Percentiles rank a stretch among this genome's conserved stretches.
Conservation (phyloP, 768 basidiomycete genomes). For the Boletus rubescentipes region DNA sequence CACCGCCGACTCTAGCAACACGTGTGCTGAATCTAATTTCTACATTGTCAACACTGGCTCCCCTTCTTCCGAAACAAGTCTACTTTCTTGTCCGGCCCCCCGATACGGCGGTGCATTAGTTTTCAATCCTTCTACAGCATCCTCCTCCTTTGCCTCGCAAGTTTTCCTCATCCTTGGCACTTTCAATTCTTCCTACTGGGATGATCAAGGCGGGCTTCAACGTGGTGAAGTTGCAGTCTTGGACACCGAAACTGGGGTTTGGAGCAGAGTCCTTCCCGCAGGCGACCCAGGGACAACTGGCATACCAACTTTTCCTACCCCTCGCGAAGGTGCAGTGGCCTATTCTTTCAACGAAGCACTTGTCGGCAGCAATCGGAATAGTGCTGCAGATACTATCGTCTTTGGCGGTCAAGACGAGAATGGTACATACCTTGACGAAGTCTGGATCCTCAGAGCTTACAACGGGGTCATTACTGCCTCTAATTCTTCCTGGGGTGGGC, state of each 20-base stretch:
- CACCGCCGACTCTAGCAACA: constrained; percentile 36
- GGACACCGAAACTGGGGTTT: constrained; percentile 57
- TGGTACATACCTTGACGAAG: constrained; percentile 68
- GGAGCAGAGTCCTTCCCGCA: constrained; percentile 73
- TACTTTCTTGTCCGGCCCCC: constrained; percentile 61
- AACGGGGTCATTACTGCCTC: constrained; percentile 57
- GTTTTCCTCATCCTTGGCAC: constrained; percentile 69
- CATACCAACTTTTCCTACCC: constrained; percentile 52
- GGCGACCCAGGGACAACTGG: constrained; percentile 61
- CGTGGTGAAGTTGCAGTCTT: constrained; percentile 75
- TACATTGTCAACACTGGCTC: constrained; percentile 45
- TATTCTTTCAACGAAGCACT: constrained; percentile 54
- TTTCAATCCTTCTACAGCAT: constrained; percentile 47
- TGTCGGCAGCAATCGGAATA: constrained; percentile 50
- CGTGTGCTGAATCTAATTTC: constrained; percentile 60
- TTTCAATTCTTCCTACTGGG: constrained; percentile 63
- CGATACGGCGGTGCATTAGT: constrained; percentile 58
- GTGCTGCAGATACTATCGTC: constrained; percentile 67
- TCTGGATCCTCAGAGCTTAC: constrained; percentile 80
- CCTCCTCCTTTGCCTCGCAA: constrained; percentile 59
- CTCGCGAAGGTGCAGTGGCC: constrained; percentile 70
- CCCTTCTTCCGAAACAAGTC: constrained; percentile 36
- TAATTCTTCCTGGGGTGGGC: constrained; percentile 62
- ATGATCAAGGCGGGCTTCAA: constrained; percentile 59
- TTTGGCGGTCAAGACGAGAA: constrained; percentile 72